Evolutionary conservation across 2,329 filamentous ascomycete genomes (phyloP).

Genomic region (Pestalotiopsis sp.): DNA sequence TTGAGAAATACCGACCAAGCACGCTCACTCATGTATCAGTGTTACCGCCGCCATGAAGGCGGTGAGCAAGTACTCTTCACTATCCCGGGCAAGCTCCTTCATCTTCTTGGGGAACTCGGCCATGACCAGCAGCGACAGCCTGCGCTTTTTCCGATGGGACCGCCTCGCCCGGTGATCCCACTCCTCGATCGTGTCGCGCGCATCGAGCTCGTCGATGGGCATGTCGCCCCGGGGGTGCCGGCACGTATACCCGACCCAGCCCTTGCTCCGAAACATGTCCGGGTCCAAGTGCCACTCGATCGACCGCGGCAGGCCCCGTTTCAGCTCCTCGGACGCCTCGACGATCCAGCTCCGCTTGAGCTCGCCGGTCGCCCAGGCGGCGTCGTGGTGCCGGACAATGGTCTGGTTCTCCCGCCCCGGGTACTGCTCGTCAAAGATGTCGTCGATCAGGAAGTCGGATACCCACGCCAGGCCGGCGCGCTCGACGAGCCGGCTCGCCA

Average conservation of each 20-base stretch:
- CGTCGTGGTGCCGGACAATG: conserved; percentile 28
- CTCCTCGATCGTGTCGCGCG: conserved; percentile 23
- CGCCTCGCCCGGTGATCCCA: conserved; percentile 22
- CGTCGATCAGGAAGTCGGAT: conserved; percentile 33
- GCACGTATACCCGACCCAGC: conserved; percentile 36
- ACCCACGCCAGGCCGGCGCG: conserved; percentile 31
- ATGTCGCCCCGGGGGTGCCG: conserved; percentile 27
- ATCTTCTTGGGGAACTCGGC: conserved; percentile 30
- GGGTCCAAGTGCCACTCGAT: conserved; percentile 33
- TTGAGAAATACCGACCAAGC: background rate
- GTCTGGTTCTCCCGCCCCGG: conserved; percentile 23
- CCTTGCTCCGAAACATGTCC: conserved; percentile 28
- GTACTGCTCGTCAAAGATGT: conserved; percentile 30
- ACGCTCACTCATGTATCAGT: conserved; percentile 33
- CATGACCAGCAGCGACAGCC: conserved; percentile 29
- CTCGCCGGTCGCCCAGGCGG: conserved; percentile 22
- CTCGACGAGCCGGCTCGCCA: conserved; percentile 31
- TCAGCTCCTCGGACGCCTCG: conserved; percentile 18
- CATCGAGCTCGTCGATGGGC: conserved; percentile 24
- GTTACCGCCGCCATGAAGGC: conserved; percentile 35
- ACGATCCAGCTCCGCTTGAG: conserved; percentile 23
- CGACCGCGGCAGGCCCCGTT: conserved; percentile 18
- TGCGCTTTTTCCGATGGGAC: conserved; percentile 15
- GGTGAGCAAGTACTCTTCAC: conserved; percentile 34
- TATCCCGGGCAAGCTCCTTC: conserved; percentile 21